These are phyloP conservation scores for Fusarium siculi DNA, from an alignment of 2,329 filamentous ascomycete genomes.

Conservation along the genomic window DNA sequence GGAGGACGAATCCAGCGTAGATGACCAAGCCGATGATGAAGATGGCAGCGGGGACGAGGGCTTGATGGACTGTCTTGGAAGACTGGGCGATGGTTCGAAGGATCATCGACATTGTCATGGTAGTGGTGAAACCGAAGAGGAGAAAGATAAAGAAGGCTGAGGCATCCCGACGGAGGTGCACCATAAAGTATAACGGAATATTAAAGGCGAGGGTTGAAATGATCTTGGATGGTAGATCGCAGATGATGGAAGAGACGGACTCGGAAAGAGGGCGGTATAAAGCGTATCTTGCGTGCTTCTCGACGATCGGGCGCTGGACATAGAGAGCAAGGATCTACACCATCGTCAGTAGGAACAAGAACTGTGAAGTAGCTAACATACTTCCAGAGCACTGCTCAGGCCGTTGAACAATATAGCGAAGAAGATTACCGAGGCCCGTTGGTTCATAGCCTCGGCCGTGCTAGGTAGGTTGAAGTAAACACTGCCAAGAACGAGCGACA, in stretches of 20 bases:
- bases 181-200: slow-evolving; percentile 70
- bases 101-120: slow-evolving; percentile 71
- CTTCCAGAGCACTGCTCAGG: slow-evolving; percentile 21
- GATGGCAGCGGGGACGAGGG: slow-evolving; percentile 35
- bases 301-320: slow-evolving; percentile 45
- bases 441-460: slow-evolving; percentile 13
- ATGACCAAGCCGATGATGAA: slow-evolving; percentile 52
- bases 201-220: slow-evolving; percentile 49
- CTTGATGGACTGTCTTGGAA: slow-evolving; percentile 36
- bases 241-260: slow-evolving; percentile 28
- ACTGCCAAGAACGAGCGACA: slow-evolving; percentile 25
- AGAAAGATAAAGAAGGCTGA: slow-evolving; percentile 60
- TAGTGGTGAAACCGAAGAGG: slow-evolving; percentile 61
- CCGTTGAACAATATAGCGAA: slow-evolving; percentile 34
- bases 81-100: slow-evolving; percentile 53
- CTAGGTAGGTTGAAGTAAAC: slow-evolving; percentile 22
- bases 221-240: slow-evolving; percentile 34
- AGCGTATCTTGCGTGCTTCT: slow-evolving; percentile 49
- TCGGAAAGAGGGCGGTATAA: slow-evolving; percentile 46
- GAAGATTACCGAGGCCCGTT: slow-evolving; percentile 20
- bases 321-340: slow-evolving; percentile 36
- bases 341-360: background rate
- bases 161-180: slow-evolving; percentile 69
- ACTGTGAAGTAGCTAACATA: accelerated
- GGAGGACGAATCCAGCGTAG: slow-evolving; percentile 60